Base-by-base conservation (phyloP, 345 rosid species). In the Sisymbrium altissimum region DNA sequence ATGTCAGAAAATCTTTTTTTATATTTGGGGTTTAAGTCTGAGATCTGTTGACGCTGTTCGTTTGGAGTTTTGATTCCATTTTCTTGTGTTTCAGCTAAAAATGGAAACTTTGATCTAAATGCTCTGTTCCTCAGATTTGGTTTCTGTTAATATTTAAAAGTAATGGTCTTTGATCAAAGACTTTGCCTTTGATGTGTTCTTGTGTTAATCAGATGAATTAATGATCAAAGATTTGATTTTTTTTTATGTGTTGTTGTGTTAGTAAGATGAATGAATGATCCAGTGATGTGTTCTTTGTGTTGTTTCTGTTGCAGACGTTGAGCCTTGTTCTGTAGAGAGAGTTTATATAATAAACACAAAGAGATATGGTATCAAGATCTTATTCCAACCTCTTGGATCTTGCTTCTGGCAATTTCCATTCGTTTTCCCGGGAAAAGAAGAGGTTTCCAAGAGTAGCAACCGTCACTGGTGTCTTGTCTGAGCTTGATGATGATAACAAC, bases 351-450 rank as follows among this genome's bases (percentile, higher is more conserved):
- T 43, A 73, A 55, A 30, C 21, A 18, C 57, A 23, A 43, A 19
- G 11, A 52, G 9, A 70, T 13, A 93, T 94, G 98, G 89, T 75
- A 65, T 94, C 98, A 32, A 89, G 93, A 83, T 94, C 98, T 36
- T 91, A 89, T 67, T 94, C 97, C 23, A 94, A 94, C 78, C 96
- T 94, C 73, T 80, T 91, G 68, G 98, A 91, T 70, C 97, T 94
- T 81, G 84, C 90, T 73, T 89, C 93, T 7, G 93, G 97, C 6
- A 81, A 82, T 49, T 82, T 80, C 62, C 88, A 82, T 17, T 71
- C 79, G 48, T 86, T 88, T 53, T 78, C 84, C 48, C 82, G 84
- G 5, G 96, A 91, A 64, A 86, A 74, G 82, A 91, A 75, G 87
- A 86, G 93, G 73, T 79, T 93, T 21, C 91, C 98, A 53, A 87